Evolutionary conservation across 2,329 filamentous ascomycete genomes (phyloP), one percentile per base, ranked within the genome.

Genomic region (Arachnomyces sp.): DNA sequence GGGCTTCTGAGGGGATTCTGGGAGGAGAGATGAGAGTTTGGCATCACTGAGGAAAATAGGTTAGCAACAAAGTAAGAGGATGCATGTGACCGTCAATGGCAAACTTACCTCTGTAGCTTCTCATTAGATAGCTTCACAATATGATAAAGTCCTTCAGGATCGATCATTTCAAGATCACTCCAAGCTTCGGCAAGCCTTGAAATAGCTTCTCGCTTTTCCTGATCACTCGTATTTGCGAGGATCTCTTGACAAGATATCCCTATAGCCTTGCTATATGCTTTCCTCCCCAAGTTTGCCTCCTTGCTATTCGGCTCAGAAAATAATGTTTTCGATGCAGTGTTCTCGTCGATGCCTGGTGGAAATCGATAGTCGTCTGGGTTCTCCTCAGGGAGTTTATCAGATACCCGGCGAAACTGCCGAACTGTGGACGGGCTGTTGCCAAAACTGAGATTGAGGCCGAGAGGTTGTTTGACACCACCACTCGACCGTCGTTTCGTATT

Each of bases 401-500:
- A 92, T 1, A 94, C 87, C 16, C 90, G 79, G 48, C 86, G 84
- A 69, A 95, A 96, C 38, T 94, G 81, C 40, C 89, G 82, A 49
- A 94, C 86, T 12, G 89, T 94, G 1, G 90, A 95, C 1, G 85
- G 86, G 6, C 82, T 84, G 61, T 96, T 96, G 38, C 90, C 92
- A 64, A 93, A 96, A 4, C 83, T 93, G 71, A 94, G 81, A 55
- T 96, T 87, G 2, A 92, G 76, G 40, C 88, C 87, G 2, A 95
- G 72, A 0, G 90, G 89, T 48, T 85, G 81, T 62, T 86, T 88
- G 1, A 77, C 62, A 2, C 20, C 20, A 9, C 71, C 71, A 42
- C 66, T 71, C 7, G 65, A 65, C 31, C 59, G 54, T 40, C 67
- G 58, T 50, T 66, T 70, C 25, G 55, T 60, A 42, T 56, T 62